Conservation (phyloP, 2,329 filamentous ascomycete species). For the Coniochaeta hoffmannii region DNA sequence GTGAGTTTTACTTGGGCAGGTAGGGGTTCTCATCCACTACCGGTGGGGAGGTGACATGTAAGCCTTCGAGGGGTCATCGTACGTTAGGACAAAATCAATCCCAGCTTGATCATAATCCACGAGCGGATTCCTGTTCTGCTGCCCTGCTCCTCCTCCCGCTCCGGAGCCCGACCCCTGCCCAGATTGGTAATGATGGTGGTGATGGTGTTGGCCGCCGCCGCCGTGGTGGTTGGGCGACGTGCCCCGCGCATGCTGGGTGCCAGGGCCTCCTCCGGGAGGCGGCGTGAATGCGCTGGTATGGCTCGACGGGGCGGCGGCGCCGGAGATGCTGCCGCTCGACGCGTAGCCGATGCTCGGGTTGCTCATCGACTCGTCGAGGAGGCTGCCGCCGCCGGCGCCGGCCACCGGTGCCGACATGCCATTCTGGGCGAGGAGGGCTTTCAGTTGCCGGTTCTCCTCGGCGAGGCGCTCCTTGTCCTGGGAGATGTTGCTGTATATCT, state of each 20-base stretch:
- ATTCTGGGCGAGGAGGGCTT: slow-evolving; percentile 44
- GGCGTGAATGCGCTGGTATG: slow-evolving; percentile 38
- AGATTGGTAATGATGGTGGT: slow-evolving; percentile 19
- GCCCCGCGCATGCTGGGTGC: slow-evolving; percentile 12
- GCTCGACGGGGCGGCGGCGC: slow-evolving; percentile 34
- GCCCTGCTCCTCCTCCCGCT: slow-evolving; percentile 17
- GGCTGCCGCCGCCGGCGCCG: slow-evolving; percentile 14
- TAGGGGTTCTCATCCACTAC: slow-evolving; percentile 17
- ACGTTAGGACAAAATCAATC: slow-evolving; percentile 89
- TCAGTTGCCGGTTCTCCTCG: slow-evolving; percentile 75
- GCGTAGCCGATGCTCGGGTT: slow-evolving; percentile 40
- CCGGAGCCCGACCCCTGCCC: slow-evolving; percentile 9
- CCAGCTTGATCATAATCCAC: slow-evolving; percentile 75
- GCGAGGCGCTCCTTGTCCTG: slow-evolving; percentile 69
- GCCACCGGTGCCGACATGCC: slow-evolving; percentile 32
- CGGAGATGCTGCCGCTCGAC: slow-evolving; percentile 51
- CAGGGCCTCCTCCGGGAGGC: slow-evolving; percentile 25
- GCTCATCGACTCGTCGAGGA: slow-evolving; percentile 35
- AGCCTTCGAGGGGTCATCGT: slow-evolving; percentile 57
- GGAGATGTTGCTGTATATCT: slow-evolving; percentile 66
- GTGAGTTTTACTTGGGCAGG: neutral
- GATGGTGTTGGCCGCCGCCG: no score
- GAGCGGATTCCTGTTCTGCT: slow-evolving; percentile 27
- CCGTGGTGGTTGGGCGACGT: slow-evolving; percentile 16
- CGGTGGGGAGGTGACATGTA: slow-evolving; percentile 59